Percentiles rank a stretch among this genome's conserved stretches.
These are phyloP conservation scores for Picea sitchensis DNA, from an alignment of 75 land plant species.

Conservation along the genomic window DNA sequence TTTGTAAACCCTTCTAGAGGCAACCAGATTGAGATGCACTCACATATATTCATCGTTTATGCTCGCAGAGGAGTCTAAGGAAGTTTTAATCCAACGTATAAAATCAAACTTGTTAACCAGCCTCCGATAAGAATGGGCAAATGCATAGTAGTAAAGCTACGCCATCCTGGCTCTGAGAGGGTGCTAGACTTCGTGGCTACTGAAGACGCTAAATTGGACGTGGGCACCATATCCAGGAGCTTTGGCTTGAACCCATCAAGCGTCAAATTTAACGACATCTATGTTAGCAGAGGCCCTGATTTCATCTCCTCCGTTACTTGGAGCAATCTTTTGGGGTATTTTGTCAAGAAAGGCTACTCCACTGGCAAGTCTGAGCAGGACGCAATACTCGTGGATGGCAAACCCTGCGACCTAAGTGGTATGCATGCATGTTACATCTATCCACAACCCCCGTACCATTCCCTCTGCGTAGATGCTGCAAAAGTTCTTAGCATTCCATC, in stretches of 20 bases:
- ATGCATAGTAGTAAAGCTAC: neutral
- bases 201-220: neutral
- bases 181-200: neutral
- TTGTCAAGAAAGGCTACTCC: neutral
- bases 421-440: too few species aligned
- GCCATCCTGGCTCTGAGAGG: neutral
- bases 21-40: too few species aligned
- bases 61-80: too few species aligned
- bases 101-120: too few species aligned
- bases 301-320: slow-evolving; percentile 2
- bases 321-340: neutral
- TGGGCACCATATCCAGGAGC: neutral
- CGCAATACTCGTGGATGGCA: slow-evolving; percentile 1
- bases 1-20: too few species aligned
- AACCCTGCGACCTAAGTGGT: neutral
- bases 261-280: neutral
- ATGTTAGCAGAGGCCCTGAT: neutral
- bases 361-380: neutral
- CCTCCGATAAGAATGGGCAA: neutral
- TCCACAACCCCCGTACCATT: too few species aligned
- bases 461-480: too few species aligned
- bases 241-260: slow-evolving; percentile 2
- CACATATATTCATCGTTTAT: too few species aligned
- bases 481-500: too few species aligned
- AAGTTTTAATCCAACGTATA: too few species aligned